Conservation (phyloP, 2,329 filamentous ascomycete species). For the Monosporascus sp. region DNA sequence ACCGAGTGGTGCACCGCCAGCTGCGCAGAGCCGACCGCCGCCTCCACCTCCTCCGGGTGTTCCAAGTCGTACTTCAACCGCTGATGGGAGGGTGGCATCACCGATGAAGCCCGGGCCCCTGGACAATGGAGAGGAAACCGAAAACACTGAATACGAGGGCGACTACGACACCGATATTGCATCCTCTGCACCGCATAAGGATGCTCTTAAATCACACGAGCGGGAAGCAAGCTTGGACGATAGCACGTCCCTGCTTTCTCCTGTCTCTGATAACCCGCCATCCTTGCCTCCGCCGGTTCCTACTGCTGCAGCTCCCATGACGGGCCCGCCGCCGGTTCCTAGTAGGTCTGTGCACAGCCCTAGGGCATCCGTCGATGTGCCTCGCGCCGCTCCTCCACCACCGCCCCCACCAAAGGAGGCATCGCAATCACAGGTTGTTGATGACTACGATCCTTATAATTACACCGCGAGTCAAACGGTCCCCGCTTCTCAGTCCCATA, state of each 20-base stretch:
- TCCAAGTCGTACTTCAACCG: slow-evolving; percentile 54
- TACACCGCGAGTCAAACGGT: slow-evolving; percentile 36
- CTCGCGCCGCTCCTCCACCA: slow-evolving; percentile 65
- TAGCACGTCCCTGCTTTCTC: slow-evolving; percentile 55
- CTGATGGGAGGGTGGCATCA: slow-evolving; percentile 43
- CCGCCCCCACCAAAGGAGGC: slow-evolving; percentile 47
- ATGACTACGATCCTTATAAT: slow-evolving; percentile 67
- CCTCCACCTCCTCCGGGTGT: slow-evolving; percentile 56
- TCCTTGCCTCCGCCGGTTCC: slow-evolving; percentile 53
- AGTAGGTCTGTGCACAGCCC: slow-evolving; percentile 46
- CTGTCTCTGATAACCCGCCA: slow-evolving; percentile 39
- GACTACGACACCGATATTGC: slow-evolving; percentile 98
- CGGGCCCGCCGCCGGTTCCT: slow-evolving; percentile 60
- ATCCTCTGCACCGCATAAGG: slow-evolving; percentile 88
- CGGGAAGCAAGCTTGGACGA: slow-evolving; percentile 74
- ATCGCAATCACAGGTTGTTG: slow-evolving; percentile 41
- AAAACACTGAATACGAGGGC: slow-evolving; percentile 90
- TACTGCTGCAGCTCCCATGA: slow-evolving; percentile 48
- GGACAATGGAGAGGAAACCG: slow-evolving; percentile 63
- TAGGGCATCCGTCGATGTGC: slow-evolving; percentile 64
- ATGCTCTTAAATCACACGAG: slow-evolving; percentile 78
- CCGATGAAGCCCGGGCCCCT: slow-evolving; percentile 36
- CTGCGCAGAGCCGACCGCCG: slow-evolving; percentile 54
- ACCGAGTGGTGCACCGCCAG: slow-evolving; percentile 46
- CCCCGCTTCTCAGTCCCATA: slow-evolving; percentile 21